Base-by-base conservation (phyloP, 2,329 filamentous ascomycete species). In the Aspergillus oerlinghausenensis region DNA sequence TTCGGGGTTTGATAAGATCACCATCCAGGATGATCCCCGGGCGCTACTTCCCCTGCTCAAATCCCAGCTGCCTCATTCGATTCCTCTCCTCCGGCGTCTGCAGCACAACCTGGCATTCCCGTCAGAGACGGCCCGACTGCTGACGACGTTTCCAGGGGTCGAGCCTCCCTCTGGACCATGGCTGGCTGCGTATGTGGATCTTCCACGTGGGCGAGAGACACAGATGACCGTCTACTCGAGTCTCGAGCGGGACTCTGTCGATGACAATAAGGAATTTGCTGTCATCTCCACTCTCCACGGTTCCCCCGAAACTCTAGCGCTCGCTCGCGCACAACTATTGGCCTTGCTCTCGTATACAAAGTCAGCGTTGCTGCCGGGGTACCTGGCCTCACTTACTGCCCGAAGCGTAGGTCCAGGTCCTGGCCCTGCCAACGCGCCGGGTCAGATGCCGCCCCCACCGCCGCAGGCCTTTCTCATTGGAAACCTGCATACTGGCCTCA, bases 171-270 rank as follows among this genome's bases (percentile, higher is more conserved):
- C 48, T 23, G 53, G 52, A 3, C 71, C 72, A 43, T 78, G 76
- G 76, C 65, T 77, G 42, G 72, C 68, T 52, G 74, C 73, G 7
- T 67, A 72, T 51, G 71, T 77, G 50, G 75, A 79, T 66, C 65
- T 78, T 4, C 66, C 65, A 52, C 60, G 64, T 19, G 67, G 72
- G 28, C 70, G 69, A 11, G 71, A 76, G 54, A 77, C 75, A n/a
- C 75, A 78, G 56, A 65, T 75, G 21, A 67, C 71, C 63, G 28
- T 75, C 19, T 79, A 75, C 55, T 76, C 73, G 25, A 76, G 70
- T 54, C 68, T 76, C 3, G 75, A 78, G 60, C 60, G 58, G 25
- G 60, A 63, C 28, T 52, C 52, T 40, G 25, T 35, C 17, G 21
- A 45, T 17, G 49, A 51, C 26, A 51, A 55, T 49, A 60, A 49